Conservation (phyloP, 108 stramenopile genomes). For the Ochromonas danica region DNA sequence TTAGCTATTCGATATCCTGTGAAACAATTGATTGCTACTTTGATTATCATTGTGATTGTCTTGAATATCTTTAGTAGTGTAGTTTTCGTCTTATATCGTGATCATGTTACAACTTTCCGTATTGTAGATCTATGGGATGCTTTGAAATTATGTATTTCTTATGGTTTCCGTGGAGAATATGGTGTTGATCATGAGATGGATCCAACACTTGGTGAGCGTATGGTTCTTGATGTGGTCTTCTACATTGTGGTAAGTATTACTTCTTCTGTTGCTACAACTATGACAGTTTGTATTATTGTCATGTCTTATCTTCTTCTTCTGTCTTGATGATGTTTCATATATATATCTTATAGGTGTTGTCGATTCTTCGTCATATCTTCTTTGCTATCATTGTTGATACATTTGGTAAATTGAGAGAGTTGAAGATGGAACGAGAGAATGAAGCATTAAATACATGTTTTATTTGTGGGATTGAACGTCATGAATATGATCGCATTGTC, state of each 20-base stretch:
- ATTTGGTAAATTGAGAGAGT: conserved; percentile 21
- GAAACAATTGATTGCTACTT: conserved; percentile 2
- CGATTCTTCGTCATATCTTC: conserved; percentile 33
- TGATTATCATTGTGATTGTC: background rate
- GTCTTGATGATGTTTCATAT: background rate
- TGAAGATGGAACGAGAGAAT: conserved; percentile 21
- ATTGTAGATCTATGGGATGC: background rate
- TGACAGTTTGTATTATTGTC: too few relatives aligned
- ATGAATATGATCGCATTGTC: background rate
- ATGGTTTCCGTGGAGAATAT: conserved; percentile 34
- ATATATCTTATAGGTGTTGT: background rate
- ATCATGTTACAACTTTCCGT: background rate
- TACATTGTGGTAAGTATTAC: conserved; percentile 18
- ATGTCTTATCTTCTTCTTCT: conserved; percentile 45
- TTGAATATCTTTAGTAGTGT: background rate
- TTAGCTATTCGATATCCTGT: background rate
- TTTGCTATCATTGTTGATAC: conserved; percentile 36
- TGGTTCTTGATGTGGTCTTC: conserved; percentile 30
- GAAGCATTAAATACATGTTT: background rate
- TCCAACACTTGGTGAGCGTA: background rate
- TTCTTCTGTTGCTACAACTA: background rate
- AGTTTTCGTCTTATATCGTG: background rate
- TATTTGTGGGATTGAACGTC: conserved; percentile 29
- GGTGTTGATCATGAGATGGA: conserved; percentile 32
- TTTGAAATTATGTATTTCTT: conserved; percentile 25